Conservation (phyloP, 2,329 filamentous ascomycete species). For the Sporothrix schenckii region DNA sequence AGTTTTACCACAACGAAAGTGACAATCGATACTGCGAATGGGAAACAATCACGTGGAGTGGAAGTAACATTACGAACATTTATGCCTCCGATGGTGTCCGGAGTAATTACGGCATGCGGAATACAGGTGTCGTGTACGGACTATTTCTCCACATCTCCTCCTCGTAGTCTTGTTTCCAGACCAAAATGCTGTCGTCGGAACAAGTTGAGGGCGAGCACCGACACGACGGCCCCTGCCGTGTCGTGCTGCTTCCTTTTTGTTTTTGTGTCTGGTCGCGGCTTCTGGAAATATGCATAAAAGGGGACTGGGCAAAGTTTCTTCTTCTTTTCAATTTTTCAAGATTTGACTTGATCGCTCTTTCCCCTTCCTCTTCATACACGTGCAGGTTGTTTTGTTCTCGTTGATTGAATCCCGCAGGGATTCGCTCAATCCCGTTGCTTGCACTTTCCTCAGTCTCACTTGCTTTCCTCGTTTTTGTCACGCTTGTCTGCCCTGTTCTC, state of each 20-base stretch:
- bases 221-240: constrained; percentile 4
- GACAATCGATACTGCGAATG: neutral
- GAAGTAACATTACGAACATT: neutral
- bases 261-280: constrained; percentile 5
- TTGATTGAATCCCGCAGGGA: neutral
- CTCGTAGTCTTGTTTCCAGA: neutral
- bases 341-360: neutral
- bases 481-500: constrained; percentile 1
- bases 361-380: no score
- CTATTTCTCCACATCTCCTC: neutral
- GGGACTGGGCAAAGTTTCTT: neutral
- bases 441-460: neutral
- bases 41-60: neutral
- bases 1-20: neutral
- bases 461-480: no score
- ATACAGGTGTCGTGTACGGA: neutral
- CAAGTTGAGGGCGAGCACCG: constrained; percentile 21
- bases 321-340: neutral
- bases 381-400: neutral
- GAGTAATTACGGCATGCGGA: no score
- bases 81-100: neutral
- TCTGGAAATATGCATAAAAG: constrained; percentile 9
- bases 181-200: neutral
- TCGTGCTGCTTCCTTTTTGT: constrained; percentile 1
- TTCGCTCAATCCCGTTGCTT: neutral